Base-by-base conservation (phyloP, 2,329 filamentous ascomycete genomes). In the Ascochyta koolunga region DNA sequence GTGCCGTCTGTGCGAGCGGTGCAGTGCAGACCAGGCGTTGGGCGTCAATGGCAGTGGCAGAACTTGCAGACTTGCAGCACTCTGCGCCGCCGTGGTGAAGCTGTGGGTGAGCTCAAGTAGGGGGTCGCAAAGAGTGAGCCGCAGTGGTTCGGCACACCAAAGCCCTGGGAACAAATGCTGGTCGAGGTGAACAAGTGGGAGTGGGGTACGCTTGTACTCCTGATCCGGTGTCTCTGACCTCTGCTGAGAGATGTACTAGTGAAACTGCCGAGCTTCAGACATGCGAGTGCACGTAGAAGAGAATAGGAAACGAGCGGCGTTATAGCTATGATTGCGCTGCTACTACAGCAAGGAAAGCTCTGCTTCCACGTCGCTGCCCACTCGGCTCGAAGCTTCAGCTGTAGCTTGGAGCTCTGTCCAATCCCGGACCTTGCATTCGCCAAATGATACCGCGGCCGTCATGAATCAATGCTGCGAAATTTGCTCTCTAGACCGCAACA, bases 381-480 rank as follows among this genome's bases (percentile, higher is more conserved):
- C 51, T 54, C 44, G 43, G 51, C 50, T 53, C 44, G 9, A 44
- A 54, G 50, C 50, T 54, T 41, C 44, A 54, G 44, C 50, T 54
- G 38, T 43, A 50, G 50, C 44, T 54, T 32, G 27, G 45, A 54
- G 44, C 44, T 49, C 51, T 50, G 46, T 21, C 52, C 52, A 50
- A 55, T 55, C 46, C 52, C 41, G 40, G 33, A 36, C 45, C 32
- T 50, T 50, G 48, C 50, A 55, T 55, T 55, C 40, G 49, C 40
- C 50, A 50, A 57, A 53, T 53, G 51, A 54, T 29, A 49, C 46
- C 54, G 49, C 54, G 54, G 54, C 53, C 53, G 42, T 42, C 47
- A 56, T 56, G 52, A 50, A 16, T 55, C 52, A 54, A 55, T 55
- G 46, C 51, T 50, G 51, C 41, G 36, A 55, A 55, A 55, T 50